Evolutionary conservation across 2,329 filamentous ascomycete species (phyloP), one percentile per base, ranked within the genome.

Genomic region (Fusarium sp.): DNA sequence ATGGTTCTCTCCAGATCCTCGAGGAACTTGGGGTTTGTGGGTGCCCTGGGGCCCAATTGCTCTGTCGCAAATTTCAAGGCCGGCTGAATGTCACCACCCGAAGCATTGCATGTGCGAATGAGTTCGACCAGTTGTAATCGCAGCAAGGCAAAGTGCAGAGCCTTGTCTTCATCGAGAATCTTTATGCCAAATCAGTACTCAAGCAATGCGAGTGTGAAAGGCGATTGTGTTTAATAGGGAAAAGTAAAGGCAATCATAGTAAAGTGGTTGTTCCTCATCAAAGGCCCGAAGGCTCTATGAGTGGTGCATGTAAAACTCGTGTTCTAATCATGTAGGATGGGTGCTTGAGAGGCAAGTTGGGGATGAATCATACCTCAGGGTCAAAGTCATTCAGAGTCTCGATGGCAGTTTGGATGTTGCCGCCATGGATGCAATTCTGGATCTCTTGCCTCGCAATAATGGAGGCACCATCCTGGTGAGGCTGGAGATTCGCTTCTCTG

Each of bases 251-350:
- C 22, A 75, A 73, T 85, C 82, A 84, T 84, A 80, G 84, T 82
- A 84, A 85, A 85, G 88, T 91, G 89, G 89, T 90, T 90, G 87
- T 92, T 91, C 91, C 89, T 98, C 96, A 97, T 97, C 96, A 96
- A 90, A 85, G 90, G 92, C 91, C 90, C 88, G 87, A 90, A 91
- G 91, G 89, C 88, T 88, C 90, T 98, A 96, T 94, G 96, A 95
- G 96, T 99, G 96, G 96, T 99, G 96, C 96, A 99, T 99, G 96
- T 89, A 97, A 91, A 95, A 93, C 89, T 89, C 87, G 80, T 82
- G 80, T 88, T 94, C 88, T 98, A 98, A 99, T 99, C 96, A 96
- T 95, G 85, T 89, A 62, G 61, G 37, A 37, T 29, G 47, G 57
- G 14, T 34, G 37, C 1, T 20, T 40, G 40, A 88, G 90, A 86